A percentile compares a stretch with the other conserved stretches of the same genome.
phyloP scores from a whole-genome alignment of 768 basidiomycete species.

The Auricularia auricula-judae region DNA sequence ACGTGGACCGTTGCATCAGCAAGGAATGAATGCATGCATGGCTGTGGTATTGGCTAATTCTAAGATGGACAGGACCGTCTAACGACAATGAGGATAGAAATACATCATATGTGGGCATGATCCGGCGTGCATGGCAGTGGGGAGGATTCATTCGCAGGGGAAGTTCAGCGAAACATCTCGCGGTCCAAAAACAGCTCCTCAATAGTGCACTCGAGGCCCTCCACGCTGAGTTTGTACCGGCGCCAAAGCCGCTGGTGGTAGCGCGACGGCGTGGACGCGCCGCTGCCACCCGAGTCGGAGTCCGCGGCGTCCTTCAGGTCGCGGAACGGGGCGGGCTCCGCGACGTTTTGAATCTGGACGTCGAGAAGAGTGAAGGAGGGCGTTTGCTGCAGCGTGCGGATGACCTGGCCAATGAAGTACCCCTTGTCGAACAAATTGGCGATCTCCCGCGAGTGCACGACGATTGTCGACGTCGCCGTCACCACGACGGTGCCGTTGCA shows the following conservation, averaged over 20 bases:
- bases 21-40: too few relatives aligned
- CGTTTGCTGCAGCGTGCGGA: conserved; percentile 38
- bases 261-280: neutral
- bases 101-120: too few relatives aligned
- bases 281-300: neutral
- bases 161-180: conserved; percentile 40
- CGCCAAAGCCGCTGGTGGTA: conserved; percentile 30
- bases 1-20: too few relatives aligned
- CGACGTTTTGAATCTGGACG: conserved; percentile 35
- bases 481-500: conserved; percentile 46
- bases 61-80: too few relatives aligned
- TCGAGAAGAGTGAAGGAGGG: conserved; percentile 49
- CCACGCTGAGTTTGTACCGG: conserved; percentile 45
- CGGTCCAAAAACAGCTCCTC: conserved; percentile 58
- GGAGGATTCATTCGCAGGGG: too few relatives aligned
- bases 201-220: conserved; percentile 56
- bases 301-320: neutral
- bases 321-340: conserved; percentile 6
- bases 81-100: too few relatives aligned
- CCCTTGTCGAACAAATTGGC: conserved; percentile 57
- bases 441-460: conserved; percentile 40
- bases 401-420: conserved; percentile 60
- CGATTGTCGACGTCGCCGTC: conserved; percentile 54
- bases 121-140: too few relatives aligned
- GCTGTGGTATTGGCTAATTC: too few relatives aligned